Conservation (phyloP, 768 basidiomycete genomes). For the Leucocoprinus leucothites region DNA sequence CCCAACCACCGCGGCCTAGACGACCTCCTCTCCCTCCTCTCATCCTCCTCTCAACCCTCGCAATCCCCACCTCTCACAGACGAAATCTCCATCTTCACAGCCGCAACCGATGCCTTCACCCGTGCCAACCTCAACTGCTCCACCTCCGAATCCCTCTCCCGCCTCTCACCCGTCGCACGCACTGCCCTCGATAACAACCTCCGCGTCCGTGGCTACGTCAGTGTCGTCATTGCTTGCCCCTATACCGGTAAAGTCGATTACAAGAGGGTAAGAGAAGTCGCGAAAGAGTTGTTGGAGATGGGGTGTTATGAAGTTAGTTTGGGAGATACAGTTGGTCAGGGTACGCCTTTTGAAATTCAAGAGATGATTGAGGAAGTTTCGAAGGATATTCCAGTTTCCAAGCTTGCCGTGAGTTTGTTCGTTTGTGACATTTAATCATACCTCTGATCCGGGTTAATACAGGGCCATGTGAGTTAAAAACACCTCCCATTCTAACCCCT, state of each 20-base stretch:
- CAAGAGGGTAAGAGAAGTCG: conserved; percentile 60
- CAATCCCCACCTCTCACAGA: conserved; percentile 53
- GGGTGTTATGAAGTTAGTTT: conserved; percentile 93
- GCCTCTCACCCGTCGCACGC: conserved; percentile 58
- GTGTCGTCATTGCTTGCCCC: conserved; percentile 80
- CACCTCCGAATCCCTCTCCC: conserved; percentile 64
- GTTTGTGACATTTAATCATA: not conserved
- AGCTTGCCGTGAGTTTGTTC: conserved; percentile 77
- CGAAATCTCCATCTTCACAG: conserved; percentile 88
- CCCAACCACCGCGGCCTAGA: conserved; percentile 81
- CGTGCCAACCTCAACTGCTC: conserved; percentile 82
- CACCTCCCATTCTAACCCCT: conserved; percentile 5
- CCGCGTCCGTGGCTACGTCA: conserved; percentile 82
- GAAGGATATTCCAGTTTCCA: conserved; percentile 54
- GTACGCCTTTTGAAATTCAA: conserved; percentile 65
- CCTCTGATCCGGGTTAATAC: not conserved
- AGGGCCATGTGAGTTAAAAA: conserved; percentile 56
- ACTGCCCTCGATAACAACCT: conserved; percentile 60
- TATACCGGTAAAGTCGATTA: conserved; percentile 79
- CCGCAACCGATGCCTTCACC: conserved; percentile 84
- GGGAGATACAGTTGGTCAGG: conserved; percentile 90
- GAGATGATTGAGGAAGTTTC: conserved; percentile 71
- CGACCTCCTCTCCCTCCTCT: conserved; percentile 58
- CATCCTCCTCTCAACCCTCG: conserved; percentile 27
- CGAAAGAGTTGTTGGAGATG: conserved; percentile 75